Base-by-base conservation (phyloP, 352 stramenopile species). In the Phytopythium oedochilum region DNA sequence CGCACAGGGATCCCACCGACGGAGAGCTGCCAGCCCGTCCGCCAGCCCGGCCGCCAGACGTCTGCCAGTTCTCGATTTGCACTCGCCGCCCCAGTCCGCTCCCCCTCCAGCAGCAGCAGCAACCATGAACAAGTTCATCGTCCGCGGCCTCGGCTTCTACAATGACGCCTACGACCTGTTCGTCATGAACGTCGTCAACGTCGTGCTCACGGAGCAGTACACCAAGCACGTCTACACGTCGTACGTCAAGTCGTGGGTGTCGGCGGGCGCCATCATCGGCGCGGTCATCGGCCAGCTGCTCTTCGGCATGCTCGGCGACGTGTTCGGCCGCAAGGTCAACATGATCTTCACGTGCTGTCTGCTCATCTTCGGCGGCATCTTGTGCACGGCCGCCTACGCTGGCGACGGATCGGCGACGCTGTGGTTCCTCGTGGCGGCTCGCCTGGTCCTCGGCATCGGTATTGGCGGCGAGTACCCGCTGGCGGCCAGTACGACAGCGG, bases 131-230 rank as follows among this genome's bases (percentile, higher is more conserved):
- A 57, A 73, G 59, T 73, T 85, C 38, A 51, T 88, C 18, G 64
- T 91, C 14, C 78, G 81, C 22, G 78, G 81, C 43, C 74, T 91
- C 55, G 78, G 81, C 53, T 90, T 90, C 67, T 90, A 81, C 66
- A 87, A 87, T 45, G 79, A 88, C 60, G 72, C 79, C 29, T 89
- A 88, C 66, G 79, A 90, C 36, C 73, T 90, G n/a, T 88, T 90
- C 55, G 75, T 88, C 50, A 88, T 90, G 77, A 90, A 90, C 59
- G 66, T 91, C 12, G 65, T 89, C 63, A 91, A 91, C 68, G 66
- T 91, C 55, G 75, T 91, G 57, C 78, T 91, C 51, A 79, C 73
- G n/a, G 75, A 91, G 60, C 71, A 88, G 55, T 89, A 84, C 57
- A 70, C 65, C 53, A 72, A 76, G 38, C 36, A 81, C 42, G 71